Conservation (phyloP, 2,329 filamentous ascomycete species). For the Ascochyta fabae region DNA sequence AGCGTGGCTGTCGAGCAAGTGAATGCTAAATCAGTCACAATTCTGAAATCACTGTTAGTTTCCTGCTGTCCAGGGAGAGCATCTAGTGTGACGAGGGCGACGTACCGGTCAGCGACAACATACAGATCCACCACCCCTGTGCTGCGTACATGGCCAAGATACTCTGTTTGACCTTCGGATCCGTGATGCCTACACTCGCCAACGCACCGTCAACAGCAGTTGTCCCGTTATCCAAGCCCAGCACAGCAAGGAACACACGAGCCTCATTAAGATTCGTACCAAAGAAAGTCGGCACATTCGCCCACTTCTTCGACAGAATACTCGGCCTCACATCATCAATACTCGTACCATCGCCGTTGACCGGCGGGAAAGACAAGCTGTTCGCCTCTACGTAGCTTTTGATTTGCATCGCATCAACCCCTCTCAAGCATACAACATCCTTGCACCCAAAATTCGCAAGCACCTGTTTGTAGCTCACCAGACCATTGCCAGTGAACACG, state of each 20-base stretch:
- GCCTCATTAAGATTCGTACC: constrained; percentile 19
- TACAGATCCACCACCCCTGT: constrained; percentile 7
- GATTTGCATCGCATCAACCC: constrained; percentile 1
- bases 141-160: constrained; percentile 10
- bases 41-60: constrained; percentile 1
- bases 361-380: constrained; percentile 19
- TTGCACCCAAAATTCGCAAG: constrained; percentile 17
- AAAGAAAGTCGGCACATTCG: constrained; percentile 18
- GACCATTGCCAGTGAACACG: constrained; percentile 9
- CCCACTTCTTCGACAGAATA: constrained; percentile 12
- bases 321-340: constrained; percentile 17
- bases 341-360: constrained; percentile 17
- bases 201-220: constrained; percentile 9
- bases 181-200: constrained; percentile 10
- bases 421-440: constrained; percentile 14
- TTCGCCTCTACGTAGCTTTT: constrained; percentile 18
- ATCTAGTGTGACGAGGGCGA: background rate
- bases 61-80: background rate
- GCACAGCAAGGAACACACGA: constrained; percentile 13
- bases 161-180: background rate
- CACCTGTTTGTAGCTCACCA: constrained; percentile 16
- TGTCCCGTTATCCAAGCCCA: constrained; percentile 12
- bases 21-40: constrained; percentile 16
- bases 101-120: constrained; percentile 4
- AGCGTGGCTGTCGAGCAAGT: constrained; percentile 16